Base-by-base conservation (phyloP, 768 basidiomycete genomes). In the Lyophyllum semitale region DNA sequence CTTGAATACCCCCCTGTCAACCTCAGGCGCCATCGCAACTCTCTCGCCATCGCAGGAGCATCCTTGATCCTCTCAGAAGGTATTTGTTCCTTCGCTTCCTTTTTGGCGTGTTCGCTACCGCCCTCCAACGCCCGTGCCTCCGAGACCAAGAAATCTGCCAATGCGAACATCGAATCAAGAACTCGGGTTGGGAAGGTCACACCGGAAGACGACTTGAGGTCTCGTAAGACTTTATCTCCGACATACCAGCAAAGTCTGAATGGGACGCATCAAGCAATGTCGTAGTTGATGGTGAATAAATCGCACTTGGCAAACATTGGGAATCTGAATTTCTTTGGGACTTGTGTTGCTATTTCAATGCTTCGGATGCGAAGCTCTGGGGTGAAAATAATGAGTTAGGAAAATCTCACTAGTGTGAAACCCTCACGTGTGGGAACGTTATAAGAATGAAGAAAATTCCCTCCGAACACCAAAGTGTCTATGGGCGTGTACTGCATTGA, bases 401-500 rank as follows among this genome's bases (percentile, higher is more conserved):
- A 40, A 40, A 32, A 47, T 17, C n/a, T 18, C 15, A 43, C 3
- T 43, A 43, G 32, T 2, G 40, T 26, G 46, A 45, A 41, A 12
- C 11, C 22, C 91, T 60, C 71, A 95, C 95, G 95, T 2, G 88
- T 93, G 1, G 81, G 77, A 41, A 96, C 84, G 63, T 93, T 87
- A 70, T 89, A 94, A 8, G 94, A 95, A 71, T 99, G 96, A 47
- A 99, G 70, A 68, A 98, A 99, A 71, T 99, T 99, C 35, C 96
- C 96, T 1, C 96, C 96, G 65, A 98, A 96, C 1, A 99, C 97
- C 38, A 99, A 77, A 4, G 95, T 89, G 67, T 99, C 95, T 29
- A 80, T 71, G 0, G 96, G 96, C 0, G 97, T 98, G 71, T 92
- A 87, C 90, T 96, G 62, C 17, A 55, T n/a, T 53, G 30, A 33